Percentiles rank a stretch among this genome's conserved stretches.
phyloP scores from a whole-genome alignment of 306 rosid species.

The Macrotyloma uniflorum region DNA sequence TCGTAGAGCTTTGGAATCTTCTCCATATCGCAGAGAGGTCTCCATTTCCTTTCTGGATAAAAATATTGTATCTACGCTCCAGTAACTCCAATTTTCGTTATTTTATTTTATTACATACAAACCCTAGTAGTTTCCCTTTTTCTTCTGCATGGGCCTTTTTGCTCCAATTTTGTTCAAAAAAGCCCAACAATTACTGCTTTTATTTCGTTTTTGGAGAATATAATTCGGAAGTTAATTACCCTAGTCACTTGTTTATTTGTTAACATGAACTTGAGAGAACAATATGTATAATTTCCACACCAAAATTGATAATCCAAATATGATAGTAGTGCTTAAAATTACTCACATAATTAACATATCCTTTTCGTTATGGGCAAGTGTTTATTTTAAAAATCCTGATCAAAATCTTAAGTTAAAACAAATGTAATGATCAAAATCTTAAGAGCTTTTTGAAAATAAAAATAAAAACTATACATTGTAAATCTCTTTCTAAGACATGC shows the following conservation, averaged over 20 bases:
- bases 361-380: neutral
- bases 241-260: too few species aligned
- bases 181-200: slow-evolving; percentile 14
- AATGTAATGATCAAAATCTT: too few species aligned
- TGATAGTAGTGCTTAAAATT: too few species aligned
- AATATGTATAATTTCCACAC: too few species aligned
- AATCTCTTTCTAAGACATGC: too few species aligned
- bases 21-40: slow-evolving; percentile 76
- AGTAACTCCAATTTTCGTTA: neutral
- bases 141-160: neutral
- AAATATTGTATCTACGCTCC: neutral
- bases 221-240: too few species aligned
- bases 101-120: neutral
- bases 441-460: too few species aligned
- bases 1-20: slow-evolving; percentile 68
- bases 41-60: slow-evolving; percentile 57
- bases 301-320: neutral
- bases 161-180: neutral
- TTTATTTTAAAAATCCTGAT: neutral
- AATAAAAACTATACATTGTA: too few species aligned
- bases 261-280: too few species aligned
- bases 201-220: neutral
- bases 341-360: neutral
- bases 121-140: slow-evolving; percentile 11
- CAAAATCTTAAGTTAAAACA: too few species aligned